Evolutionary conservation across 139 green algal genomes (phyloP).

Genomic region (Trebouxia sp.): DNA sequence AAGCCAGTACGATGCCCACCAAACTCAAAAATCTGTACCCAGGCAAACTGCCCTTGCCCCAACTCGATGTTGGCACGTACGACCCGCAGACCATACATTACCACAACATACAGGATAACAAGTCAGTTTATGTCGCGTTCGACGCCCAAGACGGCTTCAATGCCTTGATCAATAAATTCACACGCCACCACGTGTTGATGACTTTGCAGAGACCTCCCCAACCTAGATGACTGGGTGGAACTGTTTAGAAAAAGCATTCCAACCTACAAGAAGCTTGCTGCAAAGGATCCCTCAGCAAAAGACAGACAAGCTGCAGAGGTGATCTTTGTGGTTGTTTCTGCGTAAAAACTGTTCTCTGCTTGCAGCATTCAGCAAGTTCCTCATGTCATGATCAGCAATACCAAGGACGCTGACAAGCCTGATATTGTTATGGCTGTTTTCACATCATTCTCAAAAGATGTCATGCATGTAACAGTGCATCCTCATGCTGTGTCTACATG

Average conservation of each 20-base stretch:
- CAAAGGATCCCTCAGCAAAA: slow-evolving; percentile 28
- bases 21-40: slow-evolving; percentile 9
- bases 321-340: too few relatives aligned
- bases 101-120: not conserved
- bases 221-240: slow-evolving; percentile 61
- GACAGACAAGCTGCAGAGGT: slow-evolving; percentile 29
- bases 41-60: not conserved
- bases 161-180: too few relatives aligned
- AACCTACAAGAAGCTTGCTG: slow-evolving; percentile 45
- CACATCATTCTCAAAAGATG: too few relatives aligned
- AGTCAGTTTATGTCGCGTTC: too few relatives aligned
- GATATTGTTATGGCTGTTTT: slow-evolving; percentile 33
- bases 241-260: slow-evolving; percentile 69
- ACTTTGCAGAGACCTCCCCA: slow-evolving; percentile 28
- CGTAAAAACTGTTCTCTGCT: too few relatives aligned
- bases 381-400: not conserved
- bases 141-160: too few relatives aligned
- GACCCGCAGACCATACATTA: slow-evolving; percentile 12
- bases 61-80: not conserved
- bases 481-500: not conserved
- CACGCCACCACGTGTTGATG: not conserved
- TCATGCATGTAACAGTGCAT: not conserved
- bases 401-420: not conserved
- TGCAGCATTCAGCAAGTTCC: not conserved
- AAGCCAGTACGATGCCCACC: not conserved